Percentiles rank a stretch among this genome's conserved stretches.
phyloP scores from a whole-genome alignment of 2,329 filamentous ascomycete species.

The Conoideocrella luteorostrata region DNA sequence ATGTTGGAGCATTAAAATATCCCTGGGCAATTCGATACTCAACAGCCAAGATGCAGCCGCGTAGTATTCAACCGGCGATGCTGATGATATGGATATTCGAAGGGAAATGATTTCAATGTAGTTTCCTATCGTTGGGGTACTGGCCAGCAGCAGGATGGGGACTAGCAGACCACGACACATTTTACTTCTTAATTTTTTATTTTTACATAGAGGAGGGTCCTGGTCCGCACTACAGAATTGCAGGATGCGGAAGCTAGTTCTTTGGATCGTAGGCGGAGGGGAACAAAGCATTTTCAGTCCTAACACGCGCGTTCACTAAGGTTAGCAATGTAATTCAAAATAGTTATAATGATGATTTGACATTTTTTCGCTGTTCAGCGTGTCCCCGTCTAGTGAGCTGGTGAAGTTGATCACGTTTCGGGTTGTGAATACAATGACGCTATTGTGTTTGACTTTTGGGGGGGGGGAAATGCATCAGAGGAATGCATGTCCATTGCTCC shows the following conservation, averaged over 20 bases:
- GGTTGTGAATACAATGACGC: background rate
- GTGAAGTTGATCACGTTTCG: background rate
- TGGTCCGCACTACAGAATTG: too few relatives aligned
- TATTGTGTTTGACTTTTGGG: background rate
- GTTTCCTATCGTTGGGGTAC: too few relatives aligned
- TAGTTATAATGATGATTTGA: conserved; percentile 1
- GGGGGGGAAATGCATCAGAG: background rate
- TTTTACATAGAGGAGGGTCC: too few relatives aligned
- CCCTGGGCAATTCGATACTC: background rate
- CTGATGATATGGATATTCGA: too few relatives aligned
- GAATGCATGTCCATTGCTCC: background rate
- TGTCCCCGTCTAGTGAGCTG: background rate
- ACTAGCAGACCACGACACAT: background rate
- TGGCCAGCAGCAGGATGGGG: background rate
- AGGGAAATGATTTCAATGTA: too few relatives aligned
- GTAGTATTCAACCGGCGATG: too few relatives aligned
- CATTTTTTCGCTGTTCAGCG: background rate
- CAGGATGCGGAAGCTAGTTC: background rate
- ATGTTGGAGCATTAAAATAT: conserved; percentile 55
- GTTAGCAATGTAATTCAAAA: conserved; percentile 2
- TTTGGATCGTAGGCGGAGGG: background rate
- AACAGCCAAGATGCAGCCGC: background rate
- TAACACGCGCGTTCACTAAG: background rate
- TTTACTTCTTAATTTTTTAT: too few relatives aligned
- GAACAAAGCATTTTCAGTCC: conserved; percentile 1